These are phyloP conservation scores for Oryza meridionalis DNA, from an alignment of 176 grass and related monocot species.

Conservation along the genomic window DNA sequence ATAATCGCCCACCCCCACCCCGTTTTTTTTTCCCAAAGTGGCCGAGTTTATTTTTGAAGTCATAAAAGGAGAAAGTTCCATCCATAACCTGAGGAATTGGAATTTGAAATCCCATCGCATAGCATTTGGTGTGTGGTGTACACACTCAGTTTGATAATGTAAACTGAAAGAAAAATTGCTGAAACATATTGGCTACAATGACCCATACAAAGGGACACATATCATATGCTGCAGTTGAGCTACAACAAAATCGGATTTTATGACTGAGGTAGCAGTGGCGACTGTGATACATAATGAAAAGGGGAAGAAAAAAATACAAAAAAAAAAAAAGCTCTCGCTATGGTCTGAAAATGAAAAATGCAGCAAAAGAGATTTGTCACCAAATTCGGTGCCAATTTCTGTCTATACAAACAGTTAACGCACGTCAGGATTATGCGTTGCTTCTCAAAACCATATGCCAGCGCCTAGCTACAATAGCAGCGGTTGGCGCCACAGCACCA, in stretches of 20 bases:
- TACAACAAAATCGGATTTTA: constrained; percentile 22
- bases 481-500: constrained; percentile 40
- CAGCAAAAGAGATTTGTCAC: constrained; percentile 14
- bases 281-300: constrained; percentile 18
- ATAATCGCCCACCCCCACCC: no score
- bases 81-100: background rate
- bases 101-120: background rate
- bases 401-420: constrained; percentile 58
- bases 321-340: constrained; percentile 17
- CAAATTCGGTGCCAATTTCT: constrained; percentile 35
- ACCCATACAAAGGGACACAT: background rate
- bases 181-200: background rate
- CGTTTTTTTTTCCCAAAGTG: no score
- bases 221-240: background rate
- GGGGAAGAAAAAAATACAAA: background rate
- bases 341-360: constrained; percentile 37
- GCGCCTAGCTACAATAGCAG: constrained; percentile 43
- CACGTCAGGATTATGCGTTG: constrained; percentile 32
- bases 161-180: background rate
- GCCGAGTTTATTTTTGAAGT: no score
- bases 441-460: constrained; percentile 44
- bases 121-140: background rate
- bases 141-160: background rate
- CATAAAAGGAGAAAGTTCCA: no score
- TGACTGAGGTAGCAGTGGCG: constrained; percentile 13